Evolutionary conservation across 78 protist species (phyloP).

Genomic region (Polysphondylium violaceum): DNA sequence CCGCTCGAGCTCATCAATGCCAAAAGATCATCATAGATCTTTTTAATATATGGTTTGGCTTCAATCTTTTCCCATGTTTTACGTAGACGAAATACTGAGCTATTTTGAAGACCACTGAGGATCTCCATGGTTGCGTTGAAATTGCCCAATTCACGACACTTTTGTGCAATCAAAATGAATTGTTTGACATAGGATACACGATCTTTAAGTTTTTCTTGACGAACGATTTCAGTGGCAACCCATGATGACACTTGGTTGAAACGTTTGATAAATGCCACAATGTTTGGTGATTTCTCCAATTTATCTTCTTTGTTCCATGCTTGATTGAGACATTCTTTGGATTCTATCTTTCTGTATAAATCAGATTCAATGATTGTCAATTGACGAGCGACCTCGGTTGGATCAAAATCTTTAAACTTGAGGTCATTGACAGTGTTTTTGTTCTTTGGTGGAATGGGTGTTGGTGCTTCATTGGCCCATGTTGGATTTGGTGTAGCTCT

Average conservation of each 20-base stretch:
- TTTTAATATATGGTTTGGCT: slow-evolving; percentile 26
- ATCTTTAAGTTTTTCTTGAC: slow-evolving; percentile 56
- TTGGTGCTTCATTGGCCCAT: slow-evolving; percentile 18
- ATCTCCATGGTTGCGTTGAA: slow-evolving; percentile 84
- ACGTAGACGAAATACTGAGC: slow-evolving; percentile 82
- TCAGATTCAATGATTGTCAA: slow-evolving; percentile 82
- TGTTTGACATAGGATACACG: slow-evolving; percentile 44
- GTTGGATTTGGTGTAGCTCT: slow-evolving; percentile 27
- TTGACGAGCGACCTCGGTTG: slow-evolving; percentile 87
- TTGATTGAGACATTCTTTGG: slow-evolving; percentile 85
- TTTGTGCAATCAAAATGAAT: slow-evolving; percentile 48
- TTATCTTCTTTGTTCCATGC: slow-evolving; percentile 88
- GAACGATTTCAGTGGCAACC: slow-evolving; percentile 83
- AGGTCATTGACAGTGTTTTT: background rate
- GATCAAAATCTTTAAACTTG: slow-evolving; percentile 72
- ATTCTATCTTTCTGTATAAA: slow-evolving; percentile 70
- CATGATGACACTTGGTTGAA: slow-evolving; percentile 86
- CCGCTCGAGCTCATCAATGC: slow-evolving; percentile 23
- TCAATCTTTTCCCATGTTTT: slow-evolving; percentile 89
- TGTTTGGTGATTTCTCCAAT: slow-evolving; percentile 85
- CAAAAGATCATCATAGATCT: slow-evolving; percentile 51
- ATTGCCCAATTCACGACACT: slow-evolving; percentile 72
- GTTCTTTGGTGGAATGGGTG: slow-evolving; percentile 19
- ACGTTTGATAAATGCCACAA: slow-evolving; percentile 78
- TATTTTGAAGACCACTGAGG: slow-evolving; percentile 64